Base-by-base conservation (phyloP, 176 grass and related monocot species). In the Triticum timopheevii region DNA sequence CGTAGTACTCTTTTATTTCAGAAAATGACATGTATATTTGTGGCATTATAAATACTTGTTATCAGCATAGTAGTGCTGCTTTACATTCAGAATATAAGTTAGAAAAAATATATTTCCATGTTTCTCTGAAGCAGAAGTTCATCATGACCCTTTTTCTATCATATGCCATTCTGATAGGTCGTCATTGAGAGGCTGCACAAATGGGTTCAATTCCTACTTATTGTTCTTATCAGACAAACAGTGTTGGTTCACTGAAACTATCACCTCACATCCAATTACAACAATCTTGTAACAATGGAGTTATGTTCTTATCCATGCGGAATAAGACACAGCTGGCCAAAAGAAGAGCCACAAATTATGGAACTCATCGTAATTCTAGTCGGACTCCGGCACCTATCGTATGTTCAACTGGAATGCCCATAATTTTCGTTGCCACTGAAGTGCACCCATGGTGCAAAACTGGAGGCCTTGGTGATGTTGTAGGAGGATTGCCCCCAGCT, bases 381-480 rank as follows among this genome's bases (percentile, higher is more conserved):
- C 73, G 73, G 9, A 81, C 71, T 59, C 69, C 9, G 17, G 42
- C 71, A 27, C 76, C 80, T 58, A 88, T 85, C 13, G 62, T 91
- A 34, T 91, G 87, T 82, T 90, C 87, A 63, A 85, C 74, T 73
- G 92, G 93, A 70, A 90, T 88, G 85, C 79, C 83, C 42, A 82
- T 94, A 65, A 4, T 92, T 61, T 92, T 94, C 68, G 82, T 92
- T 33, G 67, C 85, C 75, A 84, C 93, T 76, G 93, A 94, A 81
- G 80, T 94, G 82, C 69, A 86, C 19, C 90, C 90, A 75, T 94
- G 93, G 93, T 87, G 82, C 81, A 94, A 90, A 86, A 94, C 93
- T 71, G 93, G 93, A 82, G 93, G 93, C n/a, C 93, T 95, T 45
- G 93, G 93, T 74, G 93, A 90, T 90, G 93, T 95, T 77, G 16